phyloP scores from a whole-genome alignment of 2,329 filamentous ascomycete species.

The Pseudopyricularia cyperi region DNA sequence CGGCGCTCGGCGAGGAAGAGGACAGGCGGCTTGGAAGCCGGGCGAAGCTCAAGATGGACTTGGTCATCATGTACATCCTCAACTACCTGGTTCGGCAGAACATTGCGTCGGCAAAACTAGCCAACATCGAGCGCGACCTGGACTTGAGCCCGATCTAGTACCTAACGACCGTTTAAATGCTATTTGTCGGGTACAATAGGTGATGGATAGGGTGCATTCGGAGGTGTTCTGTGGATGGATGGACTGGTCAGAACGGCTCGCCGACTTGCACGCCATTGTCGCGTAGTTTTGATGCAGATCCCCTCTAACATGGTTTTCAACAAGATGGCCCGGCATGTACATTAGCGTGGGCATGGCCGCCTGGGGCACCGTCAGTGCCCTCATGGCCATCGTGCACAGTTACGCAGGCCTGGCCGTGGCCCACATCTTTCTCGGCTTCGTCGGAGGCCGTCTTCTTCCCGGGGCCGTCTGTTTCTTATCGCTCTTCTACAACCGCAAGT shows the following conservation, averaged over 20 bases:
- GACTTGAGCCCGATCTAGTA: conserved; percentile 18
- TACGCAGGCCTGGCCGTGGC: conserved; percentile 27
- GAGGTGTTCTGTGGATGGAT: background rate
- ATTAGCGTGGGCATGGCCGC: conserved; percentile 34
- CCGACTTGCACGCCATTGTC: background rate
- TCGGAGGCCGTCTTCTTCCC: conserved; percentile 43
- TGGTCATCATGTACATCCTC: conserved; percentile 14
- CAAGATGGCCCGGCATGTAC: conserved; percentile 31
- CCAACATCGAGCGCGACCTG: conserved; percentile 17
- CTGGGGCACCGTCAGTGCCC: conserved; percentile 35
- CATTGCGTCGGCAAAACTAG: conserved; percentile 18
- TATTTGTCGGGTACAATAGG: conserved; percentile 21
- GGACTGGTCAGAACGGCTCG: background rate
- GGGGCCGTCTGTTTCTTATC: conserved; percentile 25
- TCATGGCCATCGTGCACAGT: conserved; percentile 32
- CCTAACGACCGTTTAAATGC: conserved; percentile 23
- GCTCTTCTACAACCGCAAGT: conserved; percentile 24
- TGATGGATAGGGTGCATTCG: background rate
- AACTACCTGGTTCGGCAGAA: conserved; percentile 17
- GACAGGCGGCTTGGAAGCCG: conserved; percentile 7
- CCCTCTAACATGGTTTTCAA: conserved; percentile 22
- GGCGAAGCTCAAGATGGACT: conserved; percentile 12
- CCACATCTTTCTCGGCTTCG: conserved; percentile 36
- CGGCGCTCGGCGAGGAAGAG: conserved; percentile 4
- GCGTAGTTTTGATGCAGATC: conserved; percentile 18